A percentile compares a stretch with the other conserved stretches of the same genome.
phyloP scores from a whole-genome alignment of 2,329 filamentous ascomycete genomes.

The Claviceps digitariae region DNA sequence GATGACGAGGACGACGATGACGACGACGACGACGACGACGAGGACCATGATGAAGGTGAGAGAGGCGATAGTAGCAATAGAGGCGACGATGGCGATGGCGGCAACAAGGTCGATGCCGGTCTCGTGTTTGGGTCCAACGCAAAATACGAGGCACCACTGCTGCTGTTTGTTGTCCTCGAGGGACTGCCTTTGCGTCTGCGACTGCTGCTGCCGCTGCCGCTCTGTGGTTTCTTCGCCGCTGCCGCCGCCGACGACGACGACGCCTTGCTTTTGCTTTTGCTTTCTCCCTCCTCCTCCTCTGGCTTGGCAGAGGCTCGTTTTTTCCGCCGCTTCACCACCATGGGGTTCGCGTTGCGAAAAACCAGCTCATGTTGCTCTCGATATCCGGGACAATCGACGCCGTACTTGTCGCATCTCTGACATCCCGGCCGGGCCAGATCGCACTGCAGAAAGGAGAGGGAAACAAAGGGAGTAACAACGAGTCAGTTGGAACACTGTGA shows the following conservation, averaged over 20 bases:
- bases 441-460: constrained; percentile 17
- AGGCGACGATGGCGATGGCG: not conserved
- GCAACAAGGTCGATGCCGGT: not conserved
- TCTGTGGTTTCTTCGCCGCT: not conserved
- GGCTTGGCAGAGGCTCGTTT: constrained; percentile 10
- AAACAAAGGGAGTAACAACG: not conserved
- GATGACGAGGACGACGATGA: not conserved
- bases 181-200: not conserved
- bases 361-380: constrained; percentile 25
- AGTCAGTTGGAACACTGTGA: not conserved
- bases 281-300: not conserved
- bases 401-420: constrained; percentile 27
- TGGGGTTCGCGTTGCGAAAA: constrained; percentile 22
- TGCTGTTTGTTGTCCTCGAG: constrained; percentile 2
- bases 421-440: constrained; percentile 26
- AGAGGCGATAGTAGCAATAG: not conserved
- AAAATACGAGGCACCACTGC: constrained; percentile 2
- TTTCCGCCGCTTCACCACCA: constrained; percentile 17
- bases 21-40: not conserved
- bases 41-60: not conserved
- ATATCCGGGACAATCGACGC: constrained; percentile 25
- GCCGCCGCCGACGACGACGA: too few relatives aligned
- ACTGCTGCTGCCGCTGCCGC: not conserved
- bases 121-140: constrained; percentile 1
- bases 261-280: too few relatives aligned